Conservation (phyloP, 495 filamentous ascomycete genomes). For the Neurospora africana region DNA sequence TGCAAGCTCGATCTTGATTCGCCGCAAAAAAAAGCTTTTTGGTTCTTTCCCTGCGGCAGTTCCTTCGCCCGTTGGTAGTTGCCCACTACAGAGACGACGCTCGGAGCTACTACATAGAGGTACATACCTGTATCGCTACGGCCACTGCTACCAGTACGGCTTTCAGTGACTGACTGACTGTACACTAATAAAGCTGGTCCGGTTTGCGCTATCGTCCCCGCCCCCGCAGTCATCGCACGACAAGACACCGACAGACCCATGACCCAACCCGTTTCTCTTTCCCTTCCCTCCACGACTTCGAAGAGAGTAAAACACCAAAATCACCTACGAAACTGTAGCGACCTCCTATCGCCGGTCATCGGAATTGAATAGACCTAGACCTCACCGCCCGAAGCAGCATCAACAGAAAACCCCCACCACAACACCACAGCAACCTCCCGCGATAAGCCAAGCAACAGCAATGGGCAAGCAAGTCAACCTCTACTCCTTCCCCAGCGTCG, state of each 20-base stretch:
- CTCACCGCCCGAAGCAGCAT: background rate
- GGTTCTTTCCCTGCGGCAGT: background rate
- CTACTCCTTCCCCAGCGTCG: constrained; percentile 61
- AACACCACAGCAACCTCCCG: background rate
- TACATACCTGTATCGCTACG: too few species aligned
- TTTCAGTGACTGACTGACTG: background rate
- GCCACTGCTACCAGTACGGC: background rate
- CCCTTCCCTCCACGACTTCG: background rate
- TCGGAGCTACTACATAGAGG: background rate
- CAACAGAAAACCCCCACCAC: background rate
- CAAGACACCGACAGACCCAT: background rate
- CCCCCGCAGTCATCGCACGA: background rate
- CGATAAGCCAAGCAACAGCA: background rate
- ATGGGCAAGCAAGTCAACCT: constrained; percentile 77
- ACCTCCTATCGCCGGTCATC: background rate
- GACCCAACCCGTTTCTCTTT: background rate
- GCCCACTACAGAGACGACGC: background rate
- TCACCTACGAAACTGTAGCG: background rate
- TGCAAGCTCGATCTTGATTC: background rate
- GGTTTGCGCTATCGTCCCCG: background rate
- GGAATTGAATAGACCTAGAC: background rate
- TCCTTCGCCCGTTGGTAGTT: background rate
- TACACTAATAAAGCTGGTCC: background rate
- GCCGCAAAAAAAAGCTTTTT: background rate
- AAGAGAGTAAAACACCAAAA: background rate